Evolutionary conservation across 345 rosid species (phyloP).

Genomic region (Excoecaria agallocha): DNA sequence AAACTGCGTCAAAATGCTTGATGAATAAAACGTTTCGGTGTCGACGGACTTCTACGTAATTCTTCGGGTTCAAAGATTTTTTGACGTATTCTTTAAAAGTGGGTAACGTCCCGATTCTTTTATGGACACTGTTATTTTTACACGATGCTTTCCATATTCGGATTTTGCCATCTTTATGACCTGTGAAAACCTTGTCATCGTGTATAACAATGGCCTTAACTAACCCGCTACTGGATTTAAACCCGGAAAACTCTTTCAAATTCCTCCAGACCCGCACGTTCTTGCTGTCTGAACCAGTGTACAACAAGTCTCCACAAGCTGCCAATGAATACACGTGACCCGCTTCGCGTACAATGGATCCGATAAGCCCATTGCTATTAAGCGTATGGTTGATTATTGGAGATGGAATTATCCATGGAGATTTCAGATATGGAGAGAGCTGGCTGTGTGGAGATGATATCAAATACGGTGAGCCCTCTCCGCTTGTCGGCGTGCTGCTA

Average conservation of each 20-base stretch:
- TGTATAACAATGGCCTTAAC: conserved; percentile 46
- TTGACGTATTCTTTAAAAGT: conserved; percentile 37
- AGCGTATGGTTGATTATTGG: conserved; percentile 18
- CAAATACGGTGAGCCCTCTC: conserved; percentile 51
- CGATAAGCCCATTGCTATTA: conserved; percentile 42
- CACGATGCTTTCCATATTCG: conserved; percentile 43
- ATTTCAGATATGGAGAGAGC: conserved; percentile 53
- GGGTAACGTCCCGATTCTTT: conserved; percentile 42
- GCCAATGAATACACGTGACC: conserved; percentile 73
- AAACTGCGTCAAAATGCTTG: conserved; percentile 52
- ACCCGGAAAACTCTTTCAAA: conserved; percentile 50
- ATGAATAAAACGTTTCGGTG: conserved; percentile 36
- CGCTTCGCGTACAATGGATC: conserved; percentile 58
- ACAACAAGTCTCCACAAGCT: conserved; percentile 50
- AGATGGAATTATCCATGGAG: conserved; percentile 62
- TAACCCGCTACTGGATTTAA: conserved; percentile 58
- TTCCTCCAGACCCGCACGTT: conserved; percentile 73
- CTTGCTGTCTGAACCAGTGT: conserved; percentile 68
- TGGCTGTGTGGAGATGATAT: conserved; percentile 62
- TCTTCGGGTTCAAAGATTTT: conserved; percentile 43
- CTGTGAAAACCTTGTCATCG: conserved; percentile 42
- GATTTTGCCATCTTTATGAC: conserved; percentile 56
- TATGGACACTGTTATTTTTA: conserved; percentile 22
- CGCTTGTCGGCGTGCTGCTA: conserved; percentile 42
- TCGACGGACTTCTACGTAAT: conserved; percentile 45